phyloP scores from a whole-genome alignment of 164 flowering plant species.

The Protea cynaroides region DNA sequence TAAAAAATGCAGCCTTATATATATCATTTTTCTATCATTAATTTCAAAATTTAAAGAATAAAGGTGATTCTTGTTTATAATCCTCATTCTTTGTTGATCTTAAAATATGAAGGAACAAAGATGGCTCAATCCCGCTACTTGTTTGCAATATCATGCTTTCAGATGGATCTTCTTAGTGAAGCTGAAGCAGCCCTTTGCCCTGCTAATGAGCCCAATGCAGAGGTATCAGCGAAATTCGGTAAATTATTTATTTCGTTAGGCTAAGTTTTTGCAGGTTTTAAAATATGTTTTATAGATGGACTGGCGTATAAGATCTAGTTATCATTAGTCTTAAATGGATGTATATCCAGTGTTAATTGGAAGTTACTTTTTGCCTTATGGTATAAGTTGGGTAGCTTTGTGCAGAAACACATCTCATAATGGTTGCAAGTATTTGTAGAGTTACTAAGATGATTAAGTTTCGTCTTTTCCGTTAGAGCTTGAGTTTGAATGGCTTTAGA shows the following conservation, averaged over 20 bases:
- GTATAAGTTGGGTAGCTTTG: neutral
- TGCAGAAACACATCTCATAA: slow-evolving; percentile 2
- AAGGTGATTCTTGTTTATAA: slow-evolving; percentile 10
- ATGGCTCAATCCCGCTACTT: slow-evolving; percentile 95
- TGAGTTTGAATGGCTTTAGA: no score
- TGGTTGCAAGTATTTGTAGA: neutral
- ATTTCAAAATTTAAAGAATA: no score
- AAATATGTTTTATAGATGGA: neutral
- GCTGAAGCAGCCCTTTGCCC: slow-evolving; percentile 82
- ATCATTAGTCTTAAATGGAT: neutral
- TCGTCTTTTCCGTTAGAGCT: no score
- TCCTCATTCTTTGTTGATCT: slow-evolving; percentile 12
- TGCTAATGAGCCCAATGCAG: slow-evolving; percentile 60
- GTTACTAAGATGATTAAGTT: no score
- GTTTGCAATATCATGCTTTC: slow-evolving; percentile 95
- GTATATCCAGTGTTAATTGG: neutral
- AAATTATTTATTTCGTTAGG: neutral
- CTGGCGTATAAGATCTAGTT: neutral
- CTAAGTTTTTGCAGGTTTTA: neutral
- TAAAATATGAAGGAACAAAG: slow-evolving; percentile 61
- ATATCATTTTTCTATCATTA: no score
- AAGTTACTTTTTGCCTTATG: slow-evolving; percentile 1
- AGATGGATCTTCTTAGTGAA: slow-evolving; percentile 89
- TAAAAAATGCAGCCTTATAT: no score
- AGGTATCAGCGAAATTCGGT: slow-evolving; percentile 36